Percentiles rank a stretch among this genome's conserved stretches.
phyloP scores from a whole-genome alignment of 495 filamentous ascomycete species.

The Neurospora sp. region DNA sequence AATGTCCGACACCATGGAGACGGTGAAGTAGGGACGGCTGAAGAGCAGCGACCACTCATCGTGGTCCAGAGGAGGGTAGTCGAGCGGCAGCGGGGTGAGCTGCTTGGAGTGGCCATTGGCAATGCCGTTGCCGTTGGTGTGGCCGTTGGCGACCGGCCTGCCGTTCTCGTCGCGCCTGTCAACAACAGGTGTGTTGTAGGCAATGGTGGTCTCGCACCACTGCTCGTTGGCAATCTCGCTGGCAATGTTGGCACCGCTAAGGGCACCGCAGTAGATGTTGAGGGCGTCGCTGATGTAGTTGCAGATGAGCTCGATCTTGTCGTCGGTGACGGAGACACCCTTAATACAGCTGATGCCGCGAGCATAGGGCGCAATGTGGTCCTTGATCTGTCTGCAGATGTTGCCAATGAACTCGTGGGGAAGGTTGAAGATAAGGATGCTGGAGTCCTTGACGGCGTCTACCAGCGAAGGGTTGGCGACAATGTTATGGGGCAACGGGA shows the following conservation, averaged over 20 bases:
- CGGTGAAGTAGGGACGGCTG: slow-evolving; percentile 96
- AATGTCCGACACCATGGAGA: slow-evolving; percentile 82
- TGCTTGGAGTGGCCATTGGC: slow-evolving; percentile 30
- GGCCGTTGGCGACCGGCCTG: slow-evolving; percentile 49
- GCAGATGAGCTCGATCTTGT: slow-evolving; percentile 79
- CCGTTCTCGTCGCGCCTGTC: slow-evolving; percentile 32
- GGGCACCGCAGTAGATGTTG: slow-evolving; percentile 92
- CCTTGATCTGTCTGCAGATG: slow-evolving; percentile 76
- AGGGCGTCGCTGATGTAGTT: slow-evolving; percentile 85
- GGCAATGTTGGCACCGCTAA: slow-evolving; percentile 95
- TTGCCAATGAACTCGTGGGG: slow-evolving; percentile 95
- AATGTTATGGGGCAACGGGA: slow-evolving; percentile 76
- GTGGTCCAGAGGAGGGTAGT: slow-evolving; percentile 79
- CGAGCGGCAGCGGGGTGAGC: slow-evolving; percentile 61
- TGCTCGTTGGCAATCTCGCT: slow-evolving; percentile 90
- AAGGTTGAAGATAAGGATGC: slow-evolving; percentile 91
- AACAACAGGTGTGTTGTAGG: slow-evolving; percentile 86
- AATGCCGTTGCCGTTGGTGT: slow-evolving; percentile 36
- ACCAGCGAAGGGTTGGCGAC: slow-evolving; percentile 81
- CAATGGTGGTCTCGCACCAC: slow-evolving; percentile 93
- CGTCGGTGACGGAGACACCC: slow-evolving; percentile 80
- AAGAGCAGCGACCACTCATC: slow-evolving; percentile 71
- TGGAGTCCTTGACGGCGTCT: slow-evolving; percentile 70
- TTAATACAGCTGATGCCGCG: slow-evolving; percentile 97
- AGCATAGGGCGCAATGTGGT: slow-evolving; percentile 82